Percentiles rank a stretch among this genome's conserved stretches.
Evolutionary conservation across 192 early-diverging fungal genomes (phyloP).

Genomic region (Powellomyces hirtus): DNA sequence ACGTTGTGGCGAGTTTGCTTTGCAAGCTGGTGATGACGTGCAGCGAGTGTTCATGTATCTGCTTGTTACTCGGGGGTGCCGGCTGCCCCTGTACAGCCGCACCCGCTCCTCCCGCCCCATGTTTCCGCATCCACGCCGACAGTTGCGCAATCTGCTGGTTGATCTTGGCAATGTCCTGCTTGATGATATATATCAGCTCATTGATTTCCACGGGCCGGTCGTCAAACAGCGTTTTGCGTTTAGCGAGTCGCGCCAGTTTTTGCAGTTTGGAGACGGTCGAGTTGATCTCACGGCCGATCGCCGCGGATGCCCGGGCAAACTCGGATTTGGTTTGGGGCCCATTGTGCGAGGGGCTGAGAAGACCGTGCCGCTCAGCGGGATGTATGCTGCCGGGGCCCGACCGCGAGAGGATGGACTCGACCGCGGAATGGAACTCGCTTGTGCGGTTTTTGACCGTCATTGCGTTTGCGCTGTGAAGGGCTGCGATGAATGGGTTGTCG

Average conservation of each 20-base stretch:
- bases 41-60: constrained; percentile 84
- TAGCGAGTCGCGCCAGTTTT: constrained; percentile 88
- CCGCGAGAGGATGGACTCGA: constrained; percentile 66
- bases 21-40: constrained; percentile 93
- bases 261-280: constrained; percentile 78
- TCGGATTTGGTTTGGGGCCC: constrained; percentile 59
- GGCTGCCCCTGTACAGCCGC: neutral
- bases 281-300: constrained; percentile 87
- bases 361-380: constrained; percentile 20
- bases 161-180: constrained; percentile 93
- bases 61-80: constrained; percentile 32
- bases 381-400: constrained; percentile 21
- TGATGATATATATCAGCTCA: constrained; percentile 89
- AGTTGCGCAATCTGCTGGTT: constrained; percentile 91
- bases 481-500: neutral
- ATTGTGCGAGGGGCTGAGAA: constrained; percentile 17
- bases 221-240: constrained; percentile 93
- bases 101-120: constrained; percentile 27
- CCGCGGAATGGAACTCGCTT: constrained; percentile 79
- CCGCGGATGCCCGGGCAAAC: constrained; percentile 77
- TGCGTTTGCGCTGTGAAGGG: neutral
- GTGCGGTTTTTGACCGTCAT: constrained; percentile 68
- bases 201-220: constrained; percentile 95
- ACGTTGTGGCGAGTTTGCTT: constrained; percentile 86
- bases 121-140: constrained; percentile 66